Evolutionary conservation across 768 basidiomycete species (phyloP), one percentile per base, ranked within the genome.

Genomic region (Pleurotus djamor): DNA sequence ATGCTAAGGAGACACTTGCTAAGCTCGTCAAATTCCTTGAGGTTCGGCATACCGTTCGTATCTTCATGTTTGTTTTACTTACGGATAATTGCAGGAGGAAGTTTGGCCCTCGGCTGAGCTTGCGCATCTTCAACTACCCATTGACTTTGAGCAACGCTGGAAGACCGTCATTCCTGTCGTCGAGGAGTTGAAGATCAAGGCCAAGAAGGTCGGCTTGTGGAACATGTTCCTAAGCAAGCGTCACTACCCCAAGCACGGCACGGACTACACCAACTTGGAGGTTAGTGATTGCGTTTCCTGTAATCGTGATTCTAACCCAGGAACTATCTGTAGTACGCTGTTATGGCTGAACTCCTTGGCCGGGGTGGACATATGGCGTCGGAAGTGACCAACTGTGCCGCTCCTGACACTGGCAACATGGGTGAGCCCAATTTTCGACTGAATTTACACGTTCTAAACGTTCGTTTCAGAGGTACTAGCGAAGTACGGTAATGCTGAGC

Each of bases 391-490:
- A 99, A 99, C 68, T 98, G 95, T 74, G 87, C 95, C 28, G 95
- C 96, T 12, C 96, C 96, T 34, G 96, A 98, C 73, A 98, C 96
- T 4, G 96, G 96, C 1, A 98, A 98, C 72, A 98, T 98, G 95
- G 94, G 94, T 92, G 64, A 38, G 83, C 72, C 5, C 44, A 16
- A 14, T 9, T 6, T 21, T 2, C 45, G 21, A 4, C 48, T 2
- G 36, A 36, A 38, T 28, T 48, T 16, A 14, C 33, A 33, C 43
- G 28, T 44, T 37, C 52, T 45, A 45, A 43, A 28, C 14, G 14
- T 38, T 34, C 32, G n/a, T 47, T 17, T 14, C 76, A 96, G 96
- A 99, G 92, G 94, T 99, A 17, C 79, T 99, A 60, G 97, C 97
- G 36, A 84, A 91, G 59, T 99, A 96, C 71, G 97, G 92, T n/a